Conservation (phyloP, 139 green algal genomes). For the Micromonas pusilla region DNA sequence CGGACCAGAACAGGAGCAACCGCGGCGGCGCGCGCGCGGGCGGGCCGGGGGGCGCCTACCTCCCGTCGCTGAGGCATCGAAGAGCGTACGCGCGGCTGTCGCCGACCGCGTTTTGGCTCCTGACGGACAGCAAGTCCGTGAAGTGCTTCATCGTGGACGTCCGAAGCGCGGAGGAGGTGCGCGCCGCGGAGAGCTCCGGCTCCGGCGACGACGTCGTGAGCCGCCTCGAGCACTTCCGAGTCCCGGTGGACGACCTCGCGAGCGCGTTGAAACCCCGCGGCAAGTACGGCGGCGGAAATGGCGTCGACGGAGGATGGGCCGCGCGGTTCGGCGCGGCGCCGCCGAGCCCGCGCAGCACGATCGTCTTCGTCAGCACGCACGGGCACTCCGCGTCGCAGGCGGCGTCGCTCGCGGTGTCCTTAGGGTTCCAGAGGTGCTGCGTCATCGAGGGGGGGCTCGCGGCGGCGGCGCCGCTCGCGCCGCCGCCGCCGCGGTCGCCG, state of each 20-base stretch:
- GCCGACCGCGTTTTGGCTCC: conserved; percentile 1
- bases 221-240: not conserved
- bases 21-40: too few relatives aligned
- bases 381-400: conserved; percentile 1
- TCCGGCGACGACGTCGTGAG: not conserved
- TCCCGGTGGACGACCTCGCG: not conserved
- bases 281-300: too few relatives aligned
- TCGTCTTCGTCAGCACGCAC: conserved; percentile 14
- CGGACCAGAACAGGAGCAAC: not conserved
- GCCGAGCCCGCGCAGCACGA: not conserved
- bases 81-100: not conserved
- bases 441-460: conserved; percentile 6
- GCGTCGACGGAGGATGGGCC: too few relatives aligned
- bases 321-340: too few relatives aligned
- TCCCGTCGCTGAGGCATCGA: not conserved
- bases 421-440: not conserved
- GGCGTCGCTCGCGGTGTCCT: not conserved
- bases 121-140: not conserved
- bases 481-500: not conserved
- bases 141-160: conserved; percentile 2
- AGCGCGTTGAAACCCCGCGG: not conserved
- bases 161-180: not conserved
- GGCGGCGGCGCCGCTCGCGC: not conserved
- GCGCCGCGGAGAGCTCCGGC: not conserved
- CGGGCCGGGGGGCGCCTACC: not conserved